phyloP scores from a whole-genome alignment of 148 eudicot genomes.

The Amaranthus cruentus region DNA sequence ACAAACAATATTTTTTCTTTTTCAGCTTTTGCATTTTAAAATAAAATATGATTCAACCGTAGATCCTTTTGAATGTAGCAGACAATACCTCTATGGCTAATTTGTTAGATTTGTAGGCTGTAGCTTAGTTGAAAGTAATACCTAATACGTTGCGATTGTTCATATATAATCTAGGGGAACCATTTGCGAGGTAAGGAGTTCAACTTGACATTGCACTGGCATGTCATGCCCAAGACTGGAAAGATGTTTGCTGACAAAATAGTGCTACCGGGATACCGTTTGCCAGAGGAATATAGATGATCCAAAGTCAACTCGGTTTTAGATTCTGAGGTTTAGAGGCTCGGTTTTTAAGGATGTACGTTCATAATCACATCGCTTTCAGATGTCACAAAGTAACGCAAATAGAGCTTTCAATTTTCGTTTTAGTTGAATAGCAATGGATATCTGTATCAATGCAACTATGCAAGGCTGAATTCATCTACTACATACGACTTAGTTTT shows the following conservation, averaged over 20 bases:
- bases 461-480: not conserved
- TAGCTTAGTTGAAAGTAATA: not conserved
- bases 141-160: not conserved
- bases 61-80: no score
- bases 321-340: not conserved
- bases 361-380: not conserved
- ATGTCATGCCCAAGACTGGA: constrained; percentile 99
- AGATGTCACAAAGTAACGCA: not conserved
- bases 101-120: not conserved
- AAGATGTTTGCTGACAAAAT: constrained; percentile 85
- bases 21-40: no score
- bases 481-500: not conserved
- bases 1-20: no score
- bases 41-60: no score
- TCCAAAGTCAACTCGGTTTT: not conserved
- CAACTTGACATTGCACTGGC: constrained; percentile 94
- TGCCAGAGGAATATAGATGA: constrained; percentile 66
- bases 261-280: constrained; percentile 64
- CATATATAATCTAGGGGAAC: constrained; percentile 51
- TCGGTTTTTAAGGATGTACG: not conserved
- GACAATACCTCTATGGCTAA: not conserved
- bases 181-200: constrained; percentile 71
- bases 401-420: not conserved
- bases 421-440: constrained; percentile 3
- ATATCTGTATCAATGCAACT: not conserved